Evolutionary conservation across 768 basidiomycete genomes (phyloP), one percentile per base, ranked within the genome.

Genomic region (Pleurotus tuoliensis): DNA sequence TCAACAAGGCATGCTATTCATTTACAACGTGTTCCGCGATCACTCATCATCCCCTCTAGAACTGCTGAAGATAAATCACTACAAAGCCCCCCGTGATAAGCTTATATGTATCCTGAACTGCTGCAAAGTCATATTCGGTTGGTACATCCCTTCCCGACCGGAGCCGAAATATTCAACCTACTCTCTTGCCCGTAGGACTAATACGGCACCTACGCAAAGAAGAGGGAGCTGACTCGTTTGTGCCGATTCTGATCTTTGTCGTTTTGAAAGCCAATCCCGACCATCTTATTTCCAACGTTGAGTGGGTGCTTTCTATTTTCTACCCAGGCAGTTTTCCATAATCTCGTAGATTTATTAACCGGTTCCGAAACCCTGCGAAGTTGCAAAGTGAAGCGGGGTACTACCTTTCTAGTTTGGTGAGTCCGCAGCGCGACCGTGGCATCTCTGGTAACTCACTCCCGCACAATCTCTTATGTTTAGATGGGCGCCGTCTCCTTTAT

Each of bases 41-140:
- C 43, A 30, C 54, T 20, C 38, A 47, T 40, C 13, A 37, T 39
- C 11, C 25, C 34, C 30, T 38, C 65, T 30, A 93, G 97, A 99
- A 70, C 76, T 99, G 43, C 71, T 94, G 62, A 98, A 98, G 79
- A 88, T 99, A 59, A 98, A 97, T 65, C 94, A 98, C 67, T 99
- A 98, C 77, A 98, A 98, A 70, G 97, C 97, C 8, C 97, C 97
- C 6, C 81, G 97, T 43, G 97, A 99, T 71, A 99, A 99, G 73
- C 76, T 98, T 51, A 98, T 99, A 55, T 98, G 97, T 70, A 90
- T 98, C 39, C 73, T 98, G 49, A 99, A 99, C 67, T 91, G 86
- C 70, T 99, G 95, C 84, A 99, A 99, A 76, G 94, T 99, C 70
- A 98, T 99, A 63, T 98, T 97, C 65, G 97, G 96, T 94, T 61